Evolutionary conservation across 495 filamentous ascomycete species (phyloP).

Genomic region (Penicillium alfredii): DNA sequence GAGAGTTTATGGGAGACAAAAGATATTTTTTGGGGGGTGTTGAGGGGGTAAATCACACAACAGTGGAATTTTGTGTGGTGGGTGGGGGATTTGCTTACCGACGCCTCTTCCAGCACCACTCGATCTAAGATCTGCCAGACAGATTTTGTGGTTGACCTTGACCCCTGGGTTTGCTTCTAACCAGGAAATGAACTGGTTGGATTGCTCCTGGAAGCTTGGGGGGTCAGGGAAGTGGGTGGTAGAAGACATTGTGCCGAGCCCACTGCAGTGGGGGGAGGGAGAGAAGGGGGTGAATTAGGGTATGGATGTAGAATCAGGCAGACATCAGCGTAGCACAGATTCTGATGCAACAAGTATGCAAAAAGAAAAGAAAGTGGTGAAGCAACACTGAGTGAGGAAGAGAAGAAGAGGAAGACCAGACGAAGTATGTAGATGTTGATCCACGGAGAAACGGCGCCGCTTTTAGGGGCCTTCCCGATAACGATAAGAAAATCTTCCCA

Average conservation of each 20-base stretch:
- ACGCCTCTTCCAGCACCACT: slow-evolving; percentile 53
- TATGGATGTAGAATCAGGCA: background rate
- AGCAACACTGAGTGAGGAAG: background rate
- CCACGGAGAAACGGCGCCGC: slow-evolving; percentile 11
- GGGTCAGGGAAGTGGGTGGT: slow-evolving; percentile 33
- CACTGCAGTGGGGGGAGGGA: slow-evolving; percentile 7
- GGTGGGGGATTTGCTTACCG: slow-evolving; percentile 37
- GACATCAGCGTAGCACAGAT: background rate
- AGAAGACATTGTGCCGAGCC: slow-evolving; percentile 39
- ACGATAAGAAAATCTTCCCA: slow-evolving; percentile 25
- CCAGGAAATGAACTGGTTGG: slow-evolving; percentile 51
- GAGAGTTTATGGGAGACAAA: too few species aligned
- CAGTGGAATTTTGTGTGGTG: slow-evolving; percentile 17
- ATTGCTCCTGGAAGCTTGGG: slow-evolving; percentile 42
- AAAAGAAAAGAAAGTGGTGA: slow-evolving; percentile 4
- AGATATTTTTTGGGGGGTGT: slow-evolving; percentile 18
- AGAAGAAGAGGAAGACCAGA: slow-evolving; percentile 17
- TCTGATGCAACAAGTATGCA: slow-evolving; percentile 1
- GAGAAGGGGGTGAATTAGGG: background rate
- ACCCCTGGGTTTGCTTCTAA: slow-evolving; percentile 45
- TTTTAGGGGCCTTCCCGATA: slow-evolving; percentile 15
- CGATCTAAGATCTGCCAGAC: slow-evolving; percentile 47
- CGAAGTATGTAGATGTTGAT: slow-evolving; percentile 11
- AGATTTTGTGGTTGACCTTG: slow-evolving; percentile 49
- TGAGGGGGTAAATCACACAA: too few species aligned